These are phyloP conservation scores for Rhizopogon sp. DNA, from an alignment of 768 basidiomycete genomes.

Conservation along the genomic window DNA sequence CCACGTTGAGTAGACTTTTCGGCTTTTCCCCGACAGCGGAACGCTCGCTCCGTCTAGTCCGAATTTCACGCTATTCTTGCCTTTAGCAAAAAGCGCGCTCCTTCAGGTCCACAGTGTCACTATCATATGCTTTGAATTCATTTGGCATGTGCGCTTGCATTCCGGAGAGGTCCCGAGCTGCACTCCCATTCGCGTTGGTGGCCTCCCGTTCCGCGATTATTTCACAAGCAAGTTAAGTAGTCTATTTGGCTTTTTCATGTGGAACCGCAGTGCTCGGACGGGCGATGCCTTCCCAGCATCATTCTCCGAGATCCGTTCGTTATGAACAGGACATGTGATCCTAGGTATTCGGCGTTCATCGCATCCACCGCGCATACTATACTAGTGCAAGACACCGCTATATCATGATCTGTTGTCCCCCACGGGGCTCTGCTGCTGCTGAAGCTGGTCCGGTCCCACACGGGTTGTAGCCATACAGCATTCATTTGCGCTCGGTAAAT, in stretches of 20 bases:
- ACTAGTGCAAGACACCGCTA: neutral
- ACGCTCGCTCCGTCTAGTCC: neutral
- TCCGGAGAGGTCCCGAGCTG: neutral
- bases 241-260: neutral
- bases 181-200: neutral
- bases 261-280: neutral
- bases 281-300: neutral
- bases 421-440: neutral
- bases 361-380: neutral
- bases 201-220: neutral
- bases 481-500: neutral
- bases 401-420: neutral
- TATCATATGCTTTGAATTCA: neutral
- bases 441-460: neutral
- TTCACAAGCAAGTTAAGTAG: neutral
- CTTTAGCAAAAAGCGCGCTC: neutral
- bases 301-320: neutral
- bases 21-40: neutral
- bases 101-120: neutral
- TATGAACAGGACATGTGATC: neutral
- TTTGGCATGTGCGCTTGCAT: neutral
- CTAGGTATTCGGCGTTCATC: neutral
- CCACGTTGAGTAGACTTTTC: conserved; percentile 7
- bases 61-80: conserved; percentile 5
- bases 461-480: neutral